Evolutionary conservation across 2,329 filamentous ascomycete species (phyloP), one percentile per base, ranked within the genome.

Genomic region (Colletotrichum tanaceti): DNA sequence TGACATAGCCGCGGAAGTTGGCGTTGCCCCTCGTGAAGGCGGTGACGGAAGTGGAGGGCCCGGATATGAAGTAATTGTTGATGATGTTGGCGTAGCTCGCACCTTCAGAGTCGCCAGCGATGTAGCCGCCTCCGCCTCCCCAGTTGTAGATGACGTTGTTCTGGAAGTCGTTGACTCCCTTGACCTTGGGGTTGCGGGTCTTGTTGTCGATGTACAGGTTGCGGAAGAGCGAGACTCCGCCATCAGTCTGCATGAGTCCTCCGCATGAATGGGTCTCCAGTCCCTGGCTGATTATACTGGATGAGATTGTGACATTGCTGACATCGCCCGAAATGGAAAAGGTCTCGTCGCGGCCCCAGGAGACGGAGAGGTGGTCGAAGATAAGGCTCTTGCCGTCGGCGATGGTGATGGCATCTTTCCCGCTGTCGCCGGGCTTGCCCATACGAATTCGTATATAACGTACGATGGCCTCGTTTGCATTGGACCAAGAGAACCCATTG

Each of bases 191-290:
- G 67, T 87, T 86, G 1, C 85, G 80, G 11, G 85, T 88, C 73
- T 88, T 86, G 71, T 86, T 87, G 70, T 87, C 85, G 63, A 87
- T 84, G 73, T 86, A 88, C 39, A 88, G 73, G 72, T 87, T 87
- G 4, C 85, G 78, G 74, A 87, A 86, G 16, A 68, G 50, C 4
- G 62, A 65, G 41, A 86, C 76, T 13, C 84, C 83, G 16, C 81
- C 81, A 24, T 84, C 77, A 1, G 83, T 85, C 74, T 86, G 81
- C 74, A 86, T 84, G 20, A 86, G 75, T 1, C 84, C 84, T 7
- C 84, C 84, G 63, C 84, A 86, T 1, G 82, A 83, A 71, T 87
- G 85, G 0, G 84, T 85, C 68, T 85, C 79, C 1, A 87, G 77
- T 1, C 85, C 85, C 71, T 87, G 85, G 0, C 79, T 83, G 63